Percentiles rank a stretch among this genome's conserved stretches.
Conservation (phyloP, 768 basidiomycete species). For the Tylopilus felleus region DNA sequence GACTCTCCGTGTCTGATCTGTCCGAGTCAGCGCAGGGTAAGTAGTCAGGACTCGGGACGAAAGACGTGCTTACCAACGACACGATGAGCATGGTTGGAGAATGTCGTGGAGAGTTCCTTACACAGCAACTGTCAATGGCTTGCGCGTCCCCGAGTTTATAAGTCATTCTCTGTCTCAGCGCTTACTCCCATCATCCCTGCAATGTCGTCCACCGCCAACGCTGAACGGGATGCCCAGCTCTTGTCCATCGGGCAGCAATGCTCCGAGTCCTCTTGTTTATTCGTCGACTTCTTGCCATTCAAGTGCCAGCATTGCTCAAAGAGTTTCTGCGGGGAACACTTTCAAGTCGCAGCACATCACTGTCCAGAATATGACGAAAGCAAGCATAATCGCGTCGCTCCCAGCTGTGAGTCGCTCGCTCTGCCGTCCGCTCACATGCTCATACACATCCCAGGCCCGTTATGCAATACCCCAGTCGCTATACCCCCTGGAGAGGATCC, state of each 20-base stretch:
- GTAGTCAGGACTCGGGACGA: background rate
- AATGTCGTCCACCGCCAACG: conserved; percentile 13
- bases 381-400: conserved; percentile 72
- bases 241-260: conserved; percentile 72
- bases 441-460: conserved; percentile 49
- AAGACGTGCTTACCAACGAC: conserved; percentile 25
- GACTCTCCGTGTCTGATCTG: conserved; percentile 79
- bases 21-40: background rate
- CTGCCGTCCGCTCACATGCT: background rate
- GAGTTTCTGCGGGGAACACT: conserved; percentile 78
- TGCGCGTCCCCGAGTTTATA: conserved; percentile 27
- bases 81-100: conserved; percentile 20
- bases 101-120: background rate
- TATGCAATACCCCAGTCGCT: conserved; percentile 74
- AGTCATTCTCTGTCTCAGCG: background rate
- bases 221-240: conserved; percentile 51
- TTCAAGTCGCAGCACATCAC: conserved; percentile 60
- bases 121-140: no score
- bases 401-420: conserved; percentile 51
- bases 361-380: conserved; percentile 70
- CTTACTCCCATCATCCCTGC: conserved; percentile 1
- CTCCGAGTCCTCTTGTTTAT: conserved; percentile 57
- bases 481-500: conserved; percentile 78
- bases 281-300: conserved; percentile 84
- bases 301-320: conserved; percentile 77